A percentile compares a stretch with the other conserved stretches of the same genome.
Evolutionary conservation across 371 early-diverging fungal genomes (phyloP).

Genomic region (Mortierella sp.): DNA sequence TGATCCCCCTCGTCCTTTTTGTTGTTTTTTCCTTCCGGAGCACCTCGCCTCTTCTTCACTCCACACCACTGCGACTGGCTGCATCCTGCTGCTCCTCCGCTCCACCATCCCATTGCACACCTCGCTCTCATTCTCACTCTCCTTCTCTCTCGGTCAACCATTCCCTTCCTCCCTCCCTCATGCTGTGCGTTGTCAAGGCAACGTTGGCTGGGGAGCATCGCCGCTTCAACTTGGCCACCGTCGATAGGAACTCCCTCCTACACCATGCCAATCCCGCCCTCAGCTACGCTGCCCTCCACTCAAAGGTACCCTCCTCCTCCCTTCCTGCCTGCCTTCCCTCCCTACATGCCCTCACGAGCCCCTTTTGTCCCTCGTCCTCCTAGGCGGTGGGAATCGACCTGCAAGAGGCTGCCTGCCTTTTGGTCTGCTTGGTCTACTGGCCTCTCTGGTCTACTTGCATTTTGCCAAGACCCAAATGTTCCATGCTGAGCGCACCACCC

Average conservation of each 20-base stretch:
- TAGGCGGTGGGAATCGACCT: not conserved
- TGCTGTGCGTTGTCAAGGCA: slow-evolving; percentile 43
- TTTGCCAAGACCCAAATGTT: slow-evolving; percentile 7
- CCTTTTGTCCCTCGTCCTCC: no score
- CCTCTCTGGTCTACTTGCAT: no score
- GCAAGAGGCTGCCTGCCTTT: not conserved
- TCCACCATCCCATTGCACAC: not conserved
- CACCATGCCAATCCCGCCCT: slow-evolving; percentile 13
- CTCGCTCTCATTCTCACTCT: slow-evolving; percentile 1
- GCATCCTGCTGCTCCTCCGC: not conserved
- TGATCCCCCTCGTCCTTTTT: not conserved
- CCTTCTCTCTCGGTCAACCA: not conserved
- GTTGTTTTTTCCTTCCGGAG: no score
- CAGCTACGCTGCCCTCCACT: slow-evolving; percentile 21
- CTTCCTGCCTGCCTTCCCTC: no score
- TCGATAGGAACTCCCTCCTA: slow-evolving; percentile 18
- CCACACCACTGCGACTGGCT: no score
- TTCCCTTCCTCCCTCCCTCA: no score
- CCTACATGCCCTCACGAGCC: no score
- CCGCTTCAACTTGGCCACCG: slow-evolving; percentile 28
- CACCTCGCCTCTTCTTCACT: no score
- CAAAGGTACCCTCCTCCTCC: no score
- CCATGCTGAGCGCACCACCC: not conserved
- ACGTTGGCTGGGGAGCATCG: slow-evolving; percentile 18
- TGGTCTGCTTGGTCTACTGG: no score